These are phyloP conservation scores for Claviceps pazoutovae DNA, from an alignment of 2,329 filamentous ascomycete species.

Conservation along the genomic window DNA sequence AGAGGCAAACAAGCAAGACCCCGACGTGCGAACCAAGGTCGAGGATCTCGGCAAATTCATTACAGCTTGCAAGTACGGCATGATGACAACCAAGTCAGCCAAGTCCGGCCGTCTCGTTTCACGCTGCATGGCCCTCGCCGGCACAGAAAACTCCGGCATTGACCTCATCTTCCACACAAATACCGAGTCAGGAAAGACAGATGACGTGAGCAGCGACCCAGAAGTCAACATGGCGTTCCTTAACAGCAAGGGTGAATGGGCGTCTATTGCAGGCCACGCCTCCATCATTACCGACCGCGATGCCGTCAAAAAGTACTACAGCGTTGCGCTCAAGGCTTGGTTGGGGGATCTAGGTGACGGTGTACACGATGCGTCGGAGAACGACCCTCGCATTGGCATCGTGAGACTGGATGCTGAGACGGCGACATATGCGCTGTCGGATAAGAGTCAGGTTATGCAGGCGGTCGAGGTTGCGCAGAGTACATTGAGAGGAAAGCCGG, in stretches of 20 bases:
- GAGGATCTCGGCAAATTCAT: constrained; percentile 60
- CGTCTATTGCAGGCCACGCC: constrained; percentile 65
- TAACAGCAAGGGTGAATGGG: constrained; percentile 67
- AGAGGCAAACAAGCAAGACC: constrained; percentile 52
- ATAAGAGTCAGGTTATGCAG: constrained; percentile 48
- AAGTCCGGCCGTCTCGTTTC: constrained; percentile 55
- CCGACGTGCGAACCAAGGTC: constrained; percentile 59
- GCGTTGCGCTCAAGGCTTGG: constrained; percentile 63
- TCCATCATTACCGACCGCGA: constrained; percentile 54
- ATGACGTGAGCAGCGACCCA: constrained; percentile 59
- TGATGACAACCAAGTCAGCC: constrained; percentile 69
- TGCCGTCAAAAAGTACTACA: constrained; percentile 63
- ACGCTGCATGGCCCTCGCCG: constrained; percentile 76
- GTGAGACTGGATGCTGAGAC: constrained; percentile 64
- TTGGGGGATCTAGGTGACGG: constrained; percentile 75
- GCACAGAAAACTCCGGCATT: constrained; percentile 63
- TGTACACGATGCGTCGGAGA: constrained; percentile 64
- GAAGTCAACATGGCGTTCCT: constrained; percentile 75
- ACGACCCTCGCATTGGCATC: constrained; percentile 69
- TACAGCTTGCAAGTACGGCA: constrained; percentile 63
- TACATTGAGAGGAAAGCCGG: constrained; percentile 54
- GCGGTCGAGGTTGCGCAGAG: constrained; percentile 64
- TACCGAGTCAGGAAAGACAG: constrained; percentile 76
- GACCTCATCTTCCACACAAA: constrained; percentile 88
- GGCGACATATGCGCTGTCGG: constrained; percentile 55